Percentiles rank a stretch among this genome's conserved stretches.
phyloP scores from a whole-genome alignment of 2,329 filamentous ascomycete genomes.

The Sarocladium strictum region DNA sequence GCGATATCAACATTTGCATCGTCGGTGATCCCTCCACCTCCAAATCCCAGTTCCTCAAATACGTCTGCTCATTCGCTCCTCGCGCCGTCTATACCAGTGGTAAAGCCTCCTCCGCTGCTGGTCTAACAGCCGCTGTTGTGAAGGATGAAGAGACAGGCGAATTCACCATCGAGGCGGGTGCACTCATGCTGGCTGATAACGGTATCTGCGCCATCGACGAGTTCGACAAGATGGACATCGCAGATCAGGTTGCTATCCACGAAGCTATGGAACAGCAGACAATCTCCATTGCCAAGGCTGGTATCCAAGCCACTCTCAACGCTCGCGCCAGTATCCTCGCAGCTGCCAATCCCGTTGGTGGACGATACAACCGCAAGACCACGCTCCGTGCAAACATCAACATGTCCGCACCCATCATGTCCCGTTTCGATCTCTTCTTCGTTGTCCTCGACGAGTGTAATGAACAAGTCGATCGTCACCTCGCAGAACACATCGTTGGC shows the following conservation, averaged over 20 bases:
- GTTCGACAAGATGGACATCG: constrained; percentile 99
- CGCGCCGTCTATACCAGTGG: constrained; percentile 96
- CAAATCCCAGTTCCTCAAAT: constrained; percentile 97
- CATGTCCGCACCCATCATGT: constrained; percentile 99
- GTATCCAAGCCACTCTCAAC: constrained; percentile 96
- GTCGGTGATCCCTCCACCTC: constrained; percentile 96
- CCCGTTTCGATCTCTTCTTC: constrained; percentile 97
- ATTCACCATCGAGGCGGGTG: constrained; percentile 97
- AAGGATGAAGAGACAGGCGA: constrained; percentile 99
- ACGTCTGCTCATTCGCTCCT: constrained; percentile 94
- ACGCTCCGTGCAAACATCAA: constrained; percentile 94
- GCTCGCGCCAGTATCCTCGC: constrained; percentile 92
- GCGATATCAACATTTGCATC: constrained; percentile 98
- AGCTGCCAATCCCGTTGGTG: constrained; percentile 91
- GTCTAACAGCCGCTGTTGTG: constrained; percentile 92
- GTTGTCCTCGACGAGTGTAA: constrained; percentile 97
- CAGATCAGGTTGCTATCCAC: constrained; percentile 96
- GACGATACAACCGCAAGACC: constrained; percentile 94
- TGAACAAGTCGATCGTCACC: constrained; percentile 79
- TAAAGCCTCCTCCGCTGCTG: constrained; percentile 93
- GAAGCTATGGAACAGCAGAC: constrained; percentile 99
- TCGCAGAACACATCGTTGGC: constrained; percentile 90
- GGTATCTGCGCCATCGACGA: constrained; percentile 98
- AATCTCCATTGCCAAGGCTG: constrained; percentile 96
- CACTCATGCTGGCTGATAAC: constrained; percentile 94